phyloP scores from a whole-genome alignment of 805 yeast species.

The Sungouiella blattae region DNA sequence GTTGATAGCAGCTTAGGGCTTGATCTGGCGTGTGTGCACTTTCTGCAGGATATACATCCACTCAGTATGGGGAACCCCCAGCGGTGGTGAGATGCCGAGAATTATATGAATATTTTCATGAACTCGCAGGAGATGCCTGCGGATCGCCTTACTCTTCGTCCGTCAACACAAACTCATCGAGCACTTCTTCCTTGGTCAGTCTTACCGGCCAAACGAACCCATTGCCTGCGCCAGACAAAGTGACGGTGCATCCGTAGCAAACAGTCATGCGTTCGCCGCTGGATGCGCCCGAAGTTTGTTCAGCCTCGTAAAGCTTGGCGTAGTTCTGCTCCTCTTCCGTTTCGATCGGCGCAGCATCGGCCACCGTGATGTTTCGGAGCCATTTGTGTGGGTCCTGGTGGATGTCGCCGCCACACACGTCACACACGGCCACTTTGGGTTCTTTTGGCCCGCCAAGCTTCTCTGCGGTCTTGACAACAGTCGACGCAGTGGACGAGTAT shows the following conservation, averaged over 20 bases:
- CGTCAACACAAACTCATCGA: constrained; percentile 48
- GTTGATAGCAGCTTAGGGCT: no score
- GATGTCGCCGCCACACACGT: constrained; percentile 53
- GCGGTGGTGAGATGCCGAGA: no score
- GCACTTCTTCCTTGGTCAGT: constrained; percentile 28
- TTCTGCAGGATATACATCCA: no score
- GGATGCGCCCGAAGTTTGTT: neutral
- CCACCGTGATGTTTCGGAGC: constrained; percentile 67
- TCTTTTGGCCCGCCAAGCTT: constrained; percentile 55
- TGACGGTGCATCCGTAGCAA: constrained; percentile 77
- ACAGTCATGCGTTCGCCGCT: constrained; percentile 27
- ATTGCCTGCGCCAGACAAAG: constrained; percentile 42
- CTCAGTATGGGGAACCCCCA: no score
- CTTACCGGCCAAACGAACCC: constrained; percentile 37
- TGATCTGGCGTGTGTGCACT: no score
- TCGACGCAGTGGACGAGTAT: constrained; percentile 86
- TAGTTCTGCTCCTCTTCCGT: constrained; percentile 37
- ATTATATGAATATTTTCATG: no score
- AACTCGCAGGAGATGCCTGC: no score
- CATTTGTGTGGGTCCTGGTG: constrained; percentile 60
- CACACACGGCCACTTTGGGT: constrained; percentile 37
- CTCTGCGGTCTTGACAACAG: constrained; percentile 86
- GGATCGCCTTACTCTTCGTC: constrained; percentile 29
- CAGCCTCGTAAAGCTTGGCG: constrained; percentile 16
- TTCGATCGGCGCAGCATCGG: constrained; percentile 46